Base-by-base conservation (phyloP, 2,329 filamentous ascomycete genomes). In the Dactylellina sp. region DNA sequence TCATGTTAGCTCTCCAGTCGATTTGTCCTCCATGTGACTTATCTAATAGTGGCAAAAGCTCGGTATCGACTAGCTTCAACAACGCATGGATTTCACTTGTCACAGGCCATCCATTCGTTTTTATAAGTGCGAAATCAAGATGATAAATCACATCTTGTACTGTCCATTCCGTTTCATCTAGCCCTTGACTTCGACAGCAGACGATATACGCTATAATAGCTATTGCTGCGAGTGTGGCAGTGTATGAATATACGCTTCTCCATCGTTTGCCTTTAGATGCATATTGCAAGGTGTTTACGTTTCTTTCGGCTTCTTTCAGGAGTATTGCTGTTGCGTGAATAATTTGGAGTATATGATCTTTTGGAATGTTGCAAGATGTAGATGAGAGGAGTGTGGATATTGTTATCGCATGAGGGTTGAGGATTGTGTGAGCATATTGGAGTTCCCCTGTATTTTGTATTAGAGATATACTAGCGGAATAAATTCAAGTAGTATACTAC, bases 121-220 rank as follows among this genome's bases (percentile, higher is more conserved):
- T 74, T 35, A 74, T 74, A 6, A 74, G 28, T 4, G 61, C 70
- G 44, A 74, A 74, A n/a, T 74, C 70, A n/a, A 74, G 46, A 25
- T 74, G 70, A 16, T 66, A 61, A 4, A 74, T 74, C 2, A 40
- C 39, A 62, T 74, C 70, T 16, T 74, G 70, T 18, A 40, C 35
- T 7, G 25, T 50, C 70, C 70, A 74, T 25, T 57, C 46, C 1
- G 37, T 37, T 24, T 46, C 39, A 16, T 32, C 28, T 18, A 40
- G 44, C 1, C 7, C n/a, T 42, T 40, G n/a, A 46, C 6, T 37
- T 22, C 46, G 24, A 28, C 44, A 28, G 42, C 32, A 12, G 35
- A 53, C 2, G 37, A 44, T 16, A 28, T 66, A 57, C 6, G 39
- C 42, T 0, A 74, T n/a, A 3, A 74, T 61, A 0, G 18, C 39